Percentiles rank a stretch among this genome's conserved stretches.
Conservation (phyloP, 352 stramenopile genomes). For the Globisporangium yorkense region DNA sequence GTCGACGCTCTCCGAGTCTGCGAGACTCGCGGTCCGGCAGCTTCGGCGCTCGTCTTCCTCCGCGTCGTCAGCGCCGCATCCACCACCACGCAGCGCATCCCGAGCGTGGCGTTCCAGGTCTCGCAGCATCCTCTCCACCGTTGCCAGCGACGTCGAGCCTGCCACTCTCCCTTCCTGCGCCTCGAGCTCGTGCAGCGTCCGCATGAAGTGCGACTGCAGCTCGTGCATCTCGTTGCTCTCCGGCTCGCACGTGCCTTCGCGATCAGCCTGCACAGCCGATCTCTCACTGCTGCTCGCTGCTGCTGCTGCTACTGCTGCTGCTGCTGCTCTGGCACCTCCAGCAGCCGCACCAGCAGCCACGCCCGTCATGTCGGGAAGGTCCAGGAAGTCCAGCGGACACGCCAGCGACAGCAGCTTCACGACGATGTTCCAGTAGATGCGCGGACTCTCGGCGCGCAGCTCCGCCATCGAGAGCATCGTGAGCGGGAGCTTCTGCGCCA, state of each 20-base stretch:
- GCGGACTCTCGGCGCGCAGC: slow-evolving; percentile 24
- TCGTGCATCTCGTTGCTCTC: neutral
- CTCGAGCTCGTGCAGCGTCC: neutral
- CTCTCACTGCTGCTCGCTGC: neutral
- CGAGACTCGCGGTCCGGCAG: slow-evolving; percentile 9
- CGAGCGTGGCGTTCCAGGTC: slow-evolving; percentile 3
- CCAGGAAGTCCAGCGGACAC: slow-evolving; percentile 37
- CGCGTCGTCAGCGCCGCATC: neutral
- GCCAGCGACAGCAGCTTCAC: slow-evolving; percentile 41
- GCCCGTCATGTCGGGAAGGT: slow-evolving; percentile 25
- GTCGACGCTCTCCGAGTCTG: slow-evolving; percentile 1
- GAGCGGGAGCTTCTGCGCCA: slow-evolving; percentile 32
- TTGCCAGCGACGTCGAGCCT: neutral
- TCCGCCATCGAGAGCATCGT: slow-evolving; percentile 30
- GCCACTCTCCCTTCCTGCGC: neutral
- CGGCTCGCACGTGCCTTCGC: neutral
- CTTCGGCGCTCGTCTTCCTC: slow-evolving; percentile 3
- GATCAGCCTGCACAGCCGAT: neutral
- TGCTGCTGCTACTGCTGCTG: neutral
- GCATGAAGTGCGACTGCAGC: slow-evolving; percentile 5
- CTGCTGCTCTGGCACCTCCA: too few relatives aligned
- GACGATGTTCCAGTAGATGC: slow-evolving; percentile 59
- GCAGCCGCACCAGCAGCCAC: too few relatives aligned
- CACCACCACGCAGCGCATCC: neutral
- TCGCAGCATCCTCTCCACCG: slow-evolving; percentile 1